These are phyloP conservation scores for Wickerhamiella slavikovae DNA, from an alignment of 805 yeast genomes.

Conservation along the genomic window DNA sequence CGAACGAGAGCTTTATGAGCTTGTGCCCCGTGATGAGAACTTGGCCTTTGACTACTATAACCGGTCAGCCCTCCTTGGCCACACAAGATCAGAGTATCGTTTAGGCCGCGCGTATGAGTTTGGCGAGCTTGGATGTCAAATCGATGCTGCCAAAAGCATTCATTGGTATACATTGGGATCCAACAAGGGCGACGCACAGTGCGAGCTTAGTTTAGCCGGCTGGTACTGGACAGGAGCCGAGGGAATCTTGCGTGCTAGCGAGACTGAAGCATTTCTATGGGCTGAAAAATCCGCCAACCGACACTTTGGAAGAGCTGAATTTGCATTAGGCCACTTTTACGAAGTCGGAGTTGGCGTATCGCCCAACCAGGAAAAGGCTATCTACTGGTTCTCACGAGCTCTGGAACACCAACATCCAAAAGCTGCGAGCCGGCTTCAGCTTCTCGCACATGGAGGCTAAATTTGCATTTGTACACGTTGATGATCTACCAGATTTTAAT, in stretches of 20 bases:
- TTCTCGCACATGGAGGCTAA: conserved; percentile 95
- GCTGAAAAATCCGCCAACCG: conserved; percentile 48
- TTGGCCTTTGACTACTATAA: conserved; percentile 32
- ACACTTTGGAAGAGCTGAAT: conserved; percentile 50
- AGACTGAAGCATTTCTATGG: conserved; percentile 57
- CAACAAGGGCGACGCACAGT: conserved; percentile 38
- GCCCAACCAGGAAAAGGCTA: conserved; percentile 28
- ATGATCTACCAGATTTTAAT: too few species aligned
- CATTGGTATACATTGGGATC: conserved; percentile 64
- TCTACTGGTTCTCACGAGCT: conserved; percentile 36
- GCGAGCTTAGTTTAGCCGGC: conserved; percentile 53
- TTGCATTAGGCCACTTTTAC: conserved; percentile 46
- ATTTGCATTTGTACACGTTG: conserved; percentile 69
- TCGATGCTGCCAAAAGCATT: conserved; percentile 37
- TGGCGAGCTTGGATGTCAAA: conserved; percentile 33
- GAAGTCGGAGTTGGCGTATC: conserved; percentile 52
- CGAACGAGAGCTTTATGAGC: conserved; percentile 7
- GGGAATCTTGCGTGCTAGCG: conserved; percentile 34
- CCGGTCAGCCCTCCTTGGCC: conserved; percentile 30
- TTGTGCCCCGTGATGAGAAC: conserved; percentile 13
- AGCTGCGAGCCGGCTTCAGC: conserved; percentile 28
- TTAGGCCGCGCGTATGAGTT: conserved; percentile 56
- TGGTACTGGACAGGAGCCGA: conserved; percentile 65
- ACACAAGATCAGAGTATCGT: conserved; percentile 47
- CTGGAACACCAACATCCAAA: conserved; percentile 42